Evolutionary conservation across 1,139 yeast species (phyloP), one percentile per base, ranked within the genome.

Genomic region (Kluyveromyces sp.): DNA sequence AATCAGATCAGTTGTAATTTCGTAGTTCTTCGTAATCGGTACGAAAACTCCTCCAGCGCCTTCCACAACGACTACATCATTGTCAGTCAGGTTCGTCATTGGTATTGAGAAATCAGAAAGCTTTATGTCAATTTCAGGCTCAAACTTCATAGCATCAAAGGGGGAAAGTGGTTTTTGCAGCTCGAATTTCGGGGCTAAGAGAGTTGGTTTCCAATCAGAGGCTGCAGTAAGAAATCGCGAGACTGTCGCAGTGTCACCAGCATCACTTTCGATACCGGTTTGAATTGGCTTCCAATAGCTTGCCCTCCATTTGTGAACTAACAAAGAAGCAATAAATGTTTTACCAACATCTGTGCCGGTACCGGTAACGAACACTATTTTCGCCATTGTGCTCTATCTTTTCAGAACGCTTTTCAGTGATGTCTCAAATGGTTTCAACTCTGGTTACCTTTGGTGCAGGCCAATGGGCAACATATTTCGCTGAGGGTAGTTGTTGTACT

Each of bases 261-360:
- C 45, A 41, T 61, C 66, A 16, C 52, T 44, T 18, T 60, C 57
- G 15, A 60, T 49, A 1, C 66, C 67, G 1, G 66, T 63, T 45
- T 63, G 66, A 7, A 61, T 46, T 1, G 66, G 66, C 44, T 63
- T 63, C 67, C 66, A 63, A 43, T 63, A 63, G 28, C 55, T 48
- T 4, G 60, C 55, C 9, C 43, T 46, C 66, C 66, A 63, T 19
- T 49, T 50, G 33, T 56, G 51, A 19, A 53, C 58, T n/a, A 63
- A 43, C 17, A 62, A 38, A 1, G 65, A 49, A 25, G 65, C 57
- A 8, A 62, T 47, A 42, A 61, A 61, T 2, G 66, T 63, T 41
- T 63, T 63, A 4, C 66, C 67, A 31, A 62, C 63, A 42, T 63
- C 67, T 0, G 66, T 63, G 40, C 62, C 67, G 3, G 66, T 62